A percentile compares a stretch with the other conserved stretches of the same genome.
phyloP scores from a whole-genome alignment of 2,329 filamentous ascomycete species.

The Fusarium kyushuense region DNA sequence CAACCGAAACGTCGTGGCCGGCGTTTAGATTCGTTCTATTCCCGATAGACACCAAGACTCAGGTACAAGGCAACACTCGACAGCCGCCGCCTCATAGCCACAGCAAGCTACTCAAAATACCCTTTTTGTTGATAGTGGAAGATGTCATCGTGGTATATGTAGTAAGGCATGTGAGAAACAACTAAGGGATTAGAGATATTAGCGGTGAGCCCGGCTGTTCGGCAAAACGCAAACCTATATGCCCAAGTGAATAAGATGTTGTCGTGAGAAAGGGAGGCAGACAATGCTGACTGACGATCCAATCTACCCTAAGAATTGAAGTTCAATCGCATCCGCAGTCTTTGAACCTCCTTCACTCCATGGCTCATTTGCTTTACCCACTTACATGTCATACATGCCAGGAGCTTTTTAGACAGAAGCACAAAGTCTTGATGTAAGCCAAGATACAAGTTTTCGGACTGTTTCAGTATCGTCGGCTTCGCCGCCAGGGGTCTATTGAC shows the following conservation, averaged over 20 bases:
- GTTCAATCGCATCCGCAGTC: neutral
- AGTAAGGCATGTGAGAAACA: neutral
- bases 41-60: neutral
- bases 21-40: neutral
- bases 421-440: slow-evolving; percentile 11
- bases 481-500: slow-evolving; percentile 7
- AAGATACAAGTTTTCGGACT: slow-evolving; percentile 4
- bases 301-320: neutral
- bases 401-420: neutral
- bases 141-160: neutral
- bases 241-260: neutral
- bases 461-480: slow-evolving; percentile 15
- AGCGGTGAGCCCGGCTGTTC: neutral
- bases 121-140: neutral
- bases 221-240: neutral
- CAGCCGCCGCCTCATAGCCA: slow-evolving; percentile 1
- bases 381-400: neutral
- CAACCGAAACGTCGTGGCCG: neutral
- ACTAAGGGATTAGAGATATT: neutral
- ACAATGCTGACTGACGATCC: neutral
- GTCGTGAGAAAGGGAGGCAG: neutral
- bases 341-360: neutral
- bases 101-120: neutral
- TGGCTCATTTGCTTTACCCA: neutral
- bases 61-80: slow-evolving; percentile 4